These are phyloP conservation scores for Vicia villosa DNA, from an alignment of 306 rosid genomes.

Conservation along the genomic window DNA sequence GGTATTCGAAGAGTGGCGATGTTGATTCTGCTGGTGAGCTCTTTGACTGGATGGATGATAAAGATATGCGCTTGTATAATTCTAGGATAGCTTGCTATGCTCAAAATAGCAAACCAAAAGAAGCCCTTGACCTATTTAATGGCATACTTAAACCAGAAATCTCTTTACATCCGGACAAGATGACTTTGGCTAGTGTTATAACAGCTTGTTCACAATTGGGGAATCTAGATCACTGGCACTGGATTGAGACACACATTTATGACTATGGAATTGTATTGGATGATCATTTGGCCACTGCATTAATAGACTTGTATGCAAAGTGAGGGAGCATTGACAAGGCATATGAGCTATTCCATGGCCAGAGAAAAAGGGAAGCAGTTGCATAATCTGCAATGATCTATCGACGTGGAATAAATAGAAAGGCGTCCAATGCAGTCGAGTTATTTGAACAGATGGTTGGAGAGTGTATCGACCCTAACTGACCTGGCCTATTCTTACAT, in stretches of 20 bases:
- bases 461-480: constrained; percentile 52
- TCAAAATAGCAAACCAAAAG: constrained; percentile 66
- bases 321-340: constrained; percentile 72
- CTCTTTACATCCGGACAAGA: constrained; percentile 59
- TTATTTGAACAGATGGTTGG: constrained; percentile 64
- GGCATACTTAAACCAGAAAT: constrained; percentile 50
- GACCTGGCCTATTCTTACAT: too few relatives aligned
- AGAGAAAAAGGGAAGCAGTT: constrained; percentile 62
- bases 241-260: constrained; percentile 55
- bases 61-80: constrained; percentile 52
- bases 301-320: constrained; percentile 72
- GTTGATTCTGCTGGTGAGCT: constrained; percentile 58
- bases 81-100: constrained; percentile 80
- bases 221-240: constrained; percentile 50
- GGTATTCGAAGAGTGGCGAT: constrained; percentile 68
- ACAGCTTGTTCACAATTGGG: constrained; percentile 77
- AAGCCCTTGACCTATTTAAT: constrained; percentile 65
- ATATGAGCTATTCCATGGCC: constrained; percentile 51
- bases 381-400: constrained; percentile 86
- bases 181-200: constrained; percentile 66
- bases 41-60: constrained; percentile 54
- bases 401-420: constrained; percentile 78
- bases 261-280: constrained; percentile 63
- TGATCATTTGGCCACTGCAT: constrained; percentile 76
- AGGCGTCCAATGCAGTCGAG: constrained; percentile 53